Conservation (phyloP, 2,329 filamentous ascomycete genomes). For the Ophiosphaerella herpotricha region DNA sequence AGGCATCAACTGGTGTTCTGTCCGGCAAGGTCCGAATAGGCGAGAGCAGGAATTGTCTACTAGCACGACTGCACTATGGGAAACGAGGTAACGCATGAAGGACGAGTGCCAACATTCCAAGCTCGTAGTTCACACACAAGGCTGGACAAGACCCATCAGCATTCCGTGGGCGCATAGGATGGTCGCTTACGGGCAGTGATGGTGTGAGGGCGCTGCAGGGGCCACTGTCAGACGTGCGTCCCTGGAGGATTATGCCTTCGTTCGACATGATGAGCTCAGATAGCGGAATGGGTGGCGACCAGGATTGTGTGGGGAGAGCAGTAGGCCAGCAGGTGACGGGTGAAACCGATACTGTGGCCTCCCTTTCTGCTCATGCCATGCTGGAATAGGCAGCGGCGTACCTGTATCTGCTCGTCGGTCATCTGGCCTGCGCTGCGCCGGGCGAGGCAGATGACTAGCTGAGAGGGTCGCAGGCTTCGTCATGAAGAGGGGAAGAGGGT, state of each 20-base stretch:
- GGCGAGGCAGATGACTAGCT: conserved; percentile 37
- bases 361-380: conserved; percentile 19
- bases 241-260: conserved; percentile 15
- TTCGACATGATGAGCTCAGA: conserved; percentile 20
- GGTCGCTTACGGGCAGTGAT: conserved; percentile 27
- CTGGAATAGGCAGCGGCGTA: conserved; percentile 32
- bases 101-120: conserved; percentile 15
- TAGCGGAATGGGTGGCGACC: conserved; percentile 13
- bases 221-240: conserved; percentile 36
- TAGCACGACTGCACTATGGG: no score
- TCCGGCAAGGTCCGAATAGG: conserved; percentile 3
- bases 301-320: conserved; percentile 11
- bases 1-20: conserved; percentile 6
- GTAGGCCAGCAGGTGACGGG: conserved; percentile 32
- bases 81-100: conserved; percentile 8
- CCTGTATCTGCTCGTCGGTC: conserved; percentile 38
- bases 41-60: conserved; percentile 6
- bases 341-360: conserved; percentile 32
- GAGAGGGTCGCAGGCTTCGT: conserved; percentile 24
- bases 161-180: conserved; percentile 16
- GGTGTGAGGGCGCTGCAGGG: conserved; percentile 29
- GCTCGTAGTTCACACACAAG: conserved; percentile 13
- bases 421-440: conserved; percentile 39
- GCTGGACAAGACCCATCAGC: conserved; percentile 11
- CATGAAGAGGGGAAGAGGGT: conserved; percentile 21